Evolutionary conservation across 352 stramenopile species (phyloP).

Genomic region (Phytophthora parvispora): DNA sequence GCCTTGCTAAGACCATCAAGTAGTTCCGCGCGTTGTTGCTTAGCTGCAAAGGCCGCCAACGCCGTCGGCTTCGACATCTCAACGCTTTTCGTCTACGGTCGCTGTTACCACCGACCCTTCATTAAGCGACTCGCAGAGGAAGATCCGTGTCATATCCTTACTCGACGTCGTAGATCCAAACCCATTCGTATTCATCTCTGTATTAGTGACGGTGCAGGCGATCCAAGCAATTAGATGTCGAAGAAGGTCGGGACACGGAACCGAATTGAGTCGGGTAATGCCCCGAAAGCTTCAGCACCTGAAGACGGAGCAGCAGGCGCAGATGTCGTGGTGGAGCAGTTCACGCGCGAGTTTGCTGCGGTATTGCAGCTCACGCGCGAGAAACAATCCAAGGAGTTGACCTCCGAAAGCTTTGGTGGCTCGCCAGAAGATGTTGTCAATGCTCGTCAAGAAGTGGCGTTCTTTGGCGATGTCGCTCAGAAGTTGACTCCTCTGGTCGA

Average conservation of each 20-base stretch:
- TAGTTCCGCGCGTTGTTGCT: conserved; percentile 7
- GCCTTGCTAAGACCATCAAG: conserved; percentile 2
- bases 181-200: not conserved
- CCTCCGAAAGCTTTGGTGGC: conserved; percentile 1
- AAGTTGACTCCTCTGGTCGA: conserved; percentile 49
- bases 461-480: conserved; percentile 51
- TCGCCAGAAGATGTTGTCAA: conserved; percentile 12
- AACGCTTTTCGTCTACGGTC: not conserved
- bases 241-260: conserved; percentile 13
- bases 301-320: not conserved
- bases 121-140: not conserved
- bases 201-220: not conserved
- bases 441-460: conserved; percentile 41
- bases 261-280: conserved; percentile 13
- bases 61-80: conserved; percentile 18
- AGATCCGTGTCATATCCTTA: conserved; percentile 8
- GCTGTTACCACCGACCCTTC: conserved; percentile 25
- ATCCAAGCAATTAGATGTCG: conserved; percentile 11
- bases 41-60: conserved; percentile 25
- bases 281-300: conserved; percentile 3
- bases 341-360: conserved; percentile 57
- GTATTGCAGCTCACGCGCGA: conserved; percentile 52
- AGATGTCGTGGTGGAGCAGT: conserved; percentile 57
- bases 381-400: conserved; percentile 25
- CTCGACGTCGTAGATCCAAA: not conserved